phyloP scores from a whole-genome alignment of 192 early-diverging fungal genomes.

The Coemansia sp. region DNA sequence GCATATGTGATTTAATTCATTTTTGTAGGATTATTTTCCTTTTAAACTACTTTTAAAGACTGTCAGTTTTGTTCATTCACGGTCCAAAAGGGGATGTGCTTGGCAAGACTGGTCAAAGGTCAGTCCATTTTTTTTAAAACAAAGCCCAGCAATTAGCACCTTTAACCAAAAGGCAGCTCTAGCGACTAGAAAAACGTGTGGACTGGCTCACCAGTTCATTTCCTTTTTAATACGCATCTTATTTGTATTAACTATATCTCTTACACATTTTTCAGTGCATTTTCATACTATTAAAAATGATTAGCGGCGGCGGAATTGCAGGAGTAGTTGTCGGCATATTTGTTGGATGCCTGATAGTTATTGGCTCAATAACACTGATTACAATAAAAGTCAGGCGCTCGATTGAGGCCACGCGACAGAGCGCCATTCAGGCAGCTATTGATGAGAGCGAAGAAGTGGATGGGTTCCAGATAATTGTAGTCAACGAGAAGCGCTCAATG shows the following conservation, averaged over 20 bases:
- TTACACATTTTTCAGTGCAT: too few species aligned
- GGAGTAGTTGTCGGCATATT: neutral
- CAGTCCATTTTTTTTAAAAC: neutral
- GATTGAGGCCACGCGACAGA: neutral
- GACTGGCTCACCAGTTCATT: neutral
- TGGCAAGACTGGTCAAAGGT: neutral
- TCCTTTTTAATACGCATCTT: neutral
- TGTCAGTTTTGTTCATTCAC: neutral
- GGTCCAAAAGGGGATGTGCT: neutral
- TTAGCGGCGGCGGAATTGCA: constrained; percentile 4
- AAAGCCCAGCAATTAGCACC: neutral
- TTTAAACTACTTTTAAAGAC: constrained; percentile 1
- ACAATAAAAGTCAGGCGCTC: neutral
- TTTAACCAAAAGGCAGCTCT: neutral
- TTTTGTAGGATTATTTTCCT: neutral
- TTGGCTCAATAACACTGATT: neutral
- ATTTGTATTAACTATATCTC: too few species aligned
- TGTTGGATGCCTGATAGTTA: neutral
- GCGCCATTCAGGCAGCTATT: neutral
- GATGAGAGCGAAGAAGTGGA: constrained; percentile 4
- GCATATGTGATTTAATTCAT: neutral
- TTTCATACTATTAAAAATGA: neutral
- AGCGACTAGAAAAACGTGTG: neutral
- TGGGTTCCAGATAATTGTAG: neutral
- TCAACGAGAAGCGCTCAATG: neutral